Percentiles rank a stretch among this genome's conserved stretches.
Conservation (phyloP, 208 protist genomes). For the Acanthamoeba sp. region DNA sequence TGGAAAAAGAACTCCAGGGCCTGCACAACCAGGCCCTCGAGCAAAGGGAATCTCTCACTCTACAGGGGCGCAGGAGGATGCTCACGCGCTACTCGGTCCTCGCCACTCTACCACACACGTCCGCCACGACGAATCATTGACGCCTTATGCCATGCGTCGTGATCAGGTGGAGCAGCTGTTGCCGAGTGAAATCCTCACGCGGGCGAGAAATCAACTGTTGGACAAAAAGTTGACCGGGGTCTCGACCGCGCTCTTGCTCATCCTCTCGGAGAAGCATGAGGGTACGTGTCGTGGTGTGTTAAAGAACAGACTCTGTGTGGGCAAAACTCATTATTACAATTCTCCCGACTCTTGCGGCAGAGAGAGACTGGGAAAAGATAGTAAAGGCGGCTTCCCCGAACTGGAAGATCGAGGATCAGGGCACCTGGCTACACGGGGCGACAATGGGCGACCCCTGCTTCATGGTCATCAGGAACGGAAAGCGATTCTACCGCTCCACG, state of each 20-base stretch:
- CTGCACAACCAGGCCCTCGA: neutral
- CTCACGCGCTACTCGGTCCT: slow-evolving; percentile 40
- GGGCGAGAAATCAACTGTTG: neutral
- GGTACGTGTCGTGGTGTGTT: neutral
- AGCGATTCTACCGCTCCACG: slow-evolving; percentile 33
- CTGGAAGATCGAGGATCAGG: slow-evolving; percentile 10
- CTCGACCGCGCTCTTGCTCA: neutral
- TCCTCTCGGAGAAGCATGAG: slow-evolving; percentile 42
- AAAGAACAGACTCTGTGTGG: too few species aligned
- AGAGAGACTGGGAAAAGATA: neutral
- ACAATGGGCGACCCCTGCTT: slow-evolving; percentile 63
- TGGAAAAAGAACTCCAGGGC: neutral
- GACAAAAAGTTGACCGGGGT: neutral
- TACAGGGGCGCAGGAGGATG: neutral
- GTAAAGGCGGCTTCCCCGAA: neutral
- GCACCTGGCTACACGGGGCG: neutral
- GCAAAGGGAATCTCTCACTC: neutral
- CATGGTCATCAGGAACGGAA: slow-evolving; percentile 10
- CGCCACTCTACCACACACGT: too few species aligned
- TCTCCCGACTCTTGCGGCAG: too few species aligned
- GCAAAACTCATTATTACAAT: too few species aligned
- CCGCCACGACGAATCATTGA: too few species aligned
- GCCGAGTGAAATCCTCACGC: slow-evolving; percentile 13
- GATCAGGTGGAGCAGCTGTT: slow-evolving; percentile 37
- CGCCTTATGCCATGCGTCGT: neutral